Evolutionary conservation across 805 yeast species (phyloP).

Genomic region (Saccharomyces paradoxus): DNA sequence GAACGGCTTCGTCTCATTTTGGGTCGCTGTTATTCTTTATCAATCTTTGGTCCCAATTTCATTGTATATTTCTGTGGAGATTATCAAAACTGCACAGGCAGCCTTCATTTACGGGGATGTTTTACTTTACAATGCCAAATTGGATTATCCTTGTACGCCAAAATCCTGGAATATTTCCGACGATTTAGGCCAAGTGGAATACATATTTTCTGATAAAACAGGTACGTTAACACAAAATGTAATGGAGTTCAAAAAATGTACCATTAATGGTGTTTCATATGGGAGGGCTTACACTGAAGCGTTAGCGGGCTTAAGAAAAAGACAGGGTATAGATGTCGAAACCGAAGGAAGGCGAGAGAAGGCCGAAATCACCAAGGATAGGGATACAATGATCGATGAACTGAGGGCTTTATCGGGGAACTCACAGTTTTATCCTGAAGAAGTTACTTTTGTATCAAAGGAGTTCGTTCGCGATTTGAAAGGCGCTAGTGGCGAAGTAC

Average conservation of each 20-base stretch:
- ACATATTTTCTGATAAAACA: constrained; percentile 76
- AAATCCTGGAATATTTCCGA: constrained; percentile 81
- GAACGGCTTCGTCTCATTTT: constrained; percentile 65
- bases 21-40: constrained; percentile 67
- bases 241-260: constrained; percentile 79
- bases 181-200: constrained; percentile 80
- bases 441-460: constrained; percentile 61
- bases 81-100: constrained; percentile 75
- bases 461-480: constrained; percentile 55
- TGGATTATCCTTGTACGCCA: constrained; percentile 78
- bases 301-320: constrained; percentile 63
- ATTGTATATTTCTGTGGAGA: constrained; percentile 71
- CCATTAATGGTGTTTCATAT: constrained; percentile 63
- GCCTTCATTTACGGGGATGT: constrained; percentile 72
- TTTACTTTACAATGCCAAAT: constrained; percentile 54
- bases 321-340: constrained; percentile 71
- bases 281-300: constrained; percentile 84
- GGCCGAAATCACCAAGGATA: constrained; percentile 49
- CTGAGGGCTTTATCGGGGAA: constrained; percentile 34
- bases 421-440: constrained; percentile 43
- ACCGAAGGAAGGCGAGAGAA: constrained; percentile 47
- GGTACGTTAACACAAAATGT: constrained; percentile 79
- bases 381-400: constrained; percentile 46
- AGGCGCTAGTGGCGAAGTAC: constrained; percentile 39
- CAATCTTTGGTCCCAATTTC: constrained; percentile 81